phyloP scores from a whole-genome alignment of 2,329 filamentous ascomycete species.

The Daldinia eschscholtzii region DNA sequence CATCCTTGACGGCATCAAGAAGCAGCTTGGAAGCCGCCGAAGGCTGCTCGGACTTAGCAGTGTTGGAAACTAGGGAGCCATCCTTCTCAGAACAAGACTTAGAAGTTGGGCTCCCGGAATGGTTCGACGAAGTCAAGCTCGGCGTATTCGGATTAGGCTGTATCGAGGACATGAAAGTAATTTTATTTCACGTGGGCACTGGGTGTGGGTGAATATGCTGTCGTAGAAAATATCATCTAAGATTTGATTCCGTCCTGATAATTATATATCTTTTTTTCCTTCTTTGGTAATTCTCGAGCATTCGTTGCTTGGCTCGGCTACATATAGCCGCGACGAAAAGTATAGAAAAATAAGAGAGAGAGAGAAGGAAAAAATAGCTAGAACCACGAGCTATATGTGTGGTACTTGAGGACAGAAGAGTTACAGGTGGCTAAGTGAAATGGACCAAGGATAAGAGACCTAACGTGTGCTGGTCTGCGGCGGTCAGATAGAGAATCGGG shows the following conservation, averaged over 20 bases:
- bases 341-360: neutral
- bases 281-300: neutral
- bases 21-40: slow-evolving; percentile 43
- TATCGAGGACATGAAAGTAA: slow-evolving; percentile 50
- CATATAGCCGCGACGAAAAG: slow-evolving; percentile 14
- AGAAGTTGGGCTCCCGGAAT: slow-evolving; percentile 39
- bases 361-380: neutral
- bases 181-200: slow-evolving; percentile 12
- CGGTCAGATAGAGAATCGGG: slow-evolving; percentile 1
- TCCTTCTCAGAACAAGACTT: slow-evolving; percentile 39
- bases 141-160: slow-evolving; percentile 39
- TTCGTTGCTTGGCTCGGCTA: slow-evolving; percentile 7
- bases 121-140: slow-evolving; percentile 42
- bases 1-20: slow-evolving; percentile 65
- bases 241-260: neutral
- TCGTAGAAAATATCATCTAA: neutral
- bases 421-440: slow-evolving; percentile 5
- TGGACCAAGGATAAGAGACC: slow-evolving; percentile 24
- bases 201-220: slow-evolving; percentile 5
- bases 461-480: slow-evolving; percentile 38
- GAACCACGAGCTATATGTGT: slow-evolving; percentile 8
- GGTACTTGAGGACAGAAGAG: neutral
- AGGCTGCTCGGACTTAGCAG: slow-evolving; percentile 40
- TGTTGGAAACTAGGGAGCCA: slow-evolving; percentile 36
- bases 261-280: neutral